A percentile compares a stretch with the other conserved stretches of the same genome.
These are phyloP conservation scores for Hyphopichia khmerensis DNA, from an alignment of 1,139 yeast species.

Conservation along the genomic window DNA sequence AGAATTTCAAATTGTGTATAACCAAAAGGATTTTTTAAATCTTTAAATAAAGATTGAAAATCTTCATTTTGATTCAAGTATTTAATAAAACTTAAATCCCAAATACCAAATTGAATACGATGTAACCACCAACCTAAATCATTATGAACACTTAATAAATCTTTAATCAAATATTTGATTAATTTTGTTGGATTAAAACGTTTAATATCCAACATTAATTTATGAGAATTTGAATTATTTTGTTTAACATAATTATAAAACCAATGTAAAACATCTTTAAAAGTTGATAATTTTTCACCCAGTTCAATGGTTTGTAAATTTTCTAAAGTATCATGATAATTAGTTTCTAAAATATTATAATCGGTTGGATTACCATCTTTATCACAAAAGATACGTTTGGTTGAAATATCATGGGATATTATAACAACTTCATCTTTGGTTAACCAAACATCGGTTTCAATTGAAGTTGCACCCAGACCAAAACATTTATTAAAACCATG, in stretches of 20 bases:
- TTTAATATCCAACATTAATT: slow-evolving; percentile 82
- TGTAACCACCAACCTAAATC: slow-evolving; percentile 67
- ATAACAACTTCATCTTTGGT: slow-evolving; percentile 71
- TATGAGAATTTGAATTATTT: slow-evolving; percentile 20
- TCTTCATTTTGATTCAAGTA: slow-evolving; percentile 43
- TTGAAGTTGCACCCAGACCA: slow-evolving; percentile 63
- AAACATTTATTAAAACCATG: slow-evolving; percentile 71
- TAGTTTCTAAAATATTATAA: slow-evolving; percentile 38
- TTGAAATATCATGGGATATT: slow-evolving; percentile 68
- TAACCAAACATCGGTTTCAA: slow-evolving; percentile 86
- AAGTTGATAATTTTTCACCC: slow-evolving; percentile 61
- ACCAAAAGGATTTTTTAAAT: slow-evolving; percentile 16
- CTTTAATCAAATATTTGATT: slow-evolving; percentile 50
- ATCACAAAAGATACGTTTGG: slow-evolving; percentile 60
- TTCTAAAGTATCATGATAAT: slow-evolving; percentile 41
- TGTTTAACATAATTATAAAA: slow-evolving; percentile 36
- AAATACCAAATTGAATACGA: slow-evolving; percentile 73
- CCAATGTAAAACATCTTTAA: slow-evolving; percentile 62
- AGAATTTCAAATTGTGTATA: slow-evolving; percentile 32
- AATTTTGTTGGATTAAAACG: slow-evolving; percentile 62
- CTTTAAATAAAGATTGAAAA: slow-evolving; percentile 26
- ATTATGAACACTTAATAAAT: slow-evolving; percentile 44
- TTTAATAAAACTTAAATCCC: slow-evolving; percentile 69
- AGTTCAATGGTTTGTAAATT: slow-evolving; percentile 52
- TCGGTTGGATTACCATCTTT: slow-evolving; percentile 39